A percentile compares a stretch with the other conserved stretches of the same genome.
Evolutionary conservation across 345 rosid genomes (phyloP).

Genomic region (Pugionium dolabratum): DNA sequence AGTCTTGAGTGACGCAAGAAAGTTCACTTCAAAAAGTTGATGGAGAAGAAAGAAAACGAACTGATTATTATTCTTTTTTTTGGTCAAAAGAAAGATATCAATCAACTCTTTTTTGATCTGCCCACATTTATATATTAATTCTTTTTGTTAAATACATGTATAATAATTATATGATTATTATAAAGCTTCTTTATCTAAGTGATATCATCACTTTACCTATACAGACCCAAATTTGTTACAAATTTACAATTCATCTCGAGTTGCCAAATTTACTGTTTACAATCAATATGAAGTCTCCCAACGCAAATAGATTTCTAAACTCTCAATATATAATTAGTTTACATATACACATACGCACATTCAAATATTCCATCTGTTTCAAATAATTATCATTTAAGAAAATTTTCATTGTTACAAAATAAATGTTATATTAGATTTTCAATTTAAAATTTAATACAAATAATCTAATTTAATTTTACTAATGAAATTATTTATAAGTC

Average conservation of each 20-base stretch:
- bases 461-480: no score
- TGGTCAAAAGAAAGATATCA: conserved; percentile 6
- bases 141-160: background rate
- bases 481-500: no score
- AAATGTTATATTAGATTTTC: no score
- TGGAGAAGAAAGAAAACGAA: background rate
- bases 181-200: conserved; percentile 4
- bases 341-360: no score
- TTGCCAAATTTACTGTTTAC: background rate
- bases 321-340: no score
- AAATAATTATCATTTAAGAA: no score
- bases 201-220: background rate
- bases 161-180: background rate
- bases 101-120: background rate
- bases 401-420: no score
- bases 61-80: conserved; percentile 5
- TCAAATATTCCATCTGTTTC: no score
- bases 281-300: background rate
- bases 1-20: conserved; percentile 11
- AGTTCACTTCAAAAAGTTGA: conserved; percentile 10
- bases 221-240: background rate
- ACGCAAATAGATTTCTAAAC: no score
- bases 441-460: no score
- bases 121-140: background rate
- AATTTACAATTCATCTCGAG: background rate